These are phyloP conservation scores for Kurtzmaniella quercitrusa DNA, from an alignment of 1,139 yeast genomes.

Conservation along the genomic window DNA sequence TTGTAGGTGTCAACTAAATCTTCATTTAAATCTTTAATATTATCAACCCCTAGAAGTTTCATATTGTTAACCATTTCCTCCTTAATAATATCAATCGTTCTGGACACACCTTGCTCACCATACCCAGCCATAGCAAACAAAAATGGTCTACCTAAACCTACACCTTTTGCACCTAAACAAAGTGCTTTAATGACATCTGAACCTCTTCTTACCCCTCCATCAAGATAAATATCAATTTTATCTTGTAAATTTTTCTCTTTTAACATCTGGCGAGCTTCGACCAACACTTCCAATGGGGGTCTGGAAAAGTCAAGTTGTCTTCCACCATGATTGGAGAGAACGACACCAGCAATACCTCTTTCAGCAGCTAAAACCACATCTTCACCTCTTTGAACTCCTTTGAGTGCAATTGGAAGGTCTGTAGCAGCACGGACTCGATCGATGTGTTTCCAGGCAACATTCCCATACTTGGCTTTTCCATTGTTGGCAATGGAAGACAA, in stretches of 20 bases:
- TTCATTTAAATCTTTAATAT: constrained; percentile 23
- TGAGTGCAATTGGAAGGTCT: constrained; percentile 35
- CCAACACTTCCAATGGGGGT: constrained; percentile 45
- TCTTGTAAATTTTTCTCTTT: constrained; percentile 22
- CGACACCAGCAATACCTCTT: constrained; percentile 43
- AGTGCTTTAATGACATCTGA: constrained; percentile 43
- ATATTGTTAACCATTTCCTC: constrained; percentile 37
- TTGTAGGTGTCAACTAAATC: constrained; percentile 1
- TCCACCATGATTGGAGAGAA: constrained; percentile 57
- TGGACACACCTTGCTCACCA: constrained; percentile 39
- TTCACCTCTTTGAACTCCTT: constrained; percentile 49
- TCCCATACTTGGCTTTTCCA: neutral
- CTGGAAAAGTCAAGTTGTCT: constrained; percentile 47
- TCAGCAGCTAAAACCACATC: constrained; percentile 47
- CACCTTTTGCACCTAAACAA: constrained; percentile 46
- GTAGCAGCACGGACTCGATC: constrained; percentile 10
- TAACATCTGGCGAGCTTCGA: constrained; percentile 34
- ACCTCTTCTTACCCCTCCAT: constrained; percentile 46
- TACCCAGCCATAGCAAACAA: constrained; percentile 38
- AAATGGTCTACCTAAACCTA: constrained; percentile 44
- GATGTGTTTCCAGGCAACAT: neutral
- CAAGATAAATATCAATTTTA: constrained; percentile 34
- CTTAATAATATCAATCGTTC: constrained; percentile 34
- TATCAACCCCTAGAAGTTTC: constrained; percentile 38
- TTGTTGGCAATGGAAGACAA: constrained; percentile 3